Conservation (phyloP, 2,329 filamentous ascomycete species). For the Calonectria henricotiae region DNA sequence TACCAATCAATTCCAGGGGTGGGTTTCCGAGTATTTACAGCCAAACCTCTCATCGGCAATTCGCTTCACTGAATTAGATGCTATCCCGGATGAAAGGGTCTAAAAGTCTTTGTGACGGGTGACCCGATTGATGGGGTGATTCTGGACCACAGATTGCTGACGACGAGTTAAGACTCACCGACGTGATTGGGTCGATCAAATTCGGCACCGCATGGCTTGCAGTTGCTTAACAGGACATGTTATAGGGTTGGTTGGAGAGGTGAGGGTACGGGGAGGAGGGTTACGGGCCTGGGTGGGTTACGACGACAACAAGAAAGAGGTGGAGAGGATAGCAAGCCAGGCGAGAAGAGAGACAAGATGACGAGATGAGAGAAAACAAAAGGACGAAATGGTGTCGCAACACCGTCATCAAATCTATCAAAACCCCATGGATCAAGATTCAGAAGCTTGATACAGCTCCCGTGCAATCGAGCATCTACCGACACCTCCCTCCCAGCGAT, state of each 20-base stretch:
- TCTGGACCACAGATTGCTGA: constrained; percentile 22
- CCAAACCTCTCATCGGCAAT: constrained; percentile 18
- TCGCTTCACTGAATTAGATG: constrained; percentile 9
- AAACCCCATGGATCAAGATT: constrained; percentile 20
- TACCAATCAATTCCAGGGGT: constrained; percentile 31
- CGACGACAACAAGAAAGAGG: constrained; percentile 1
- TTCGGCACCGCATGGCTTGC: constrained; percentile 29
- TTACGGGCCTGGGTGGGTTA: constrained; percentile 4
- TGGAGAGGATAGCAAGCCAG: neutral
- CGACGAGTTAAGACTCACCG: neutral
- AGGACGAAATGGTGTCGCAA: constrained; percentile 4
- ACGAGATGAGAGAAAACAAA: constrained; percentile 26
- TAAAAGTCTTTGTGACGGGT: constrained; percentile 1
- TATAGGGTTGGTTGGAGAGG: constrained; percentile 31
- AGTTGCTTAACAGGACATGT: constrained; percentile 26
- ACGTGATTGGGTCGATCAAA: constrained; percentile 36
- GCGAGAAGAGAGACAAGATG: constrained; percentile 30
- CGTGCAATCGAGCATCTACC: constrained; percentile 31
- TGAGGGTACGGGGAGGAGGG: constrained; percentile 13
- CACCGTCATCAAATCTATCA: neutral
- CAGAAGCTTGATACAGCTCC: constrained; percentile 13
- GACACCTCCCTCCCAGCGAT: constrained; percentile 17
- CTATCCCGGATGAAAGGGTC: constrained; percentile 1
- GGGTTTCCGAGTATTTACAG: constrained; percentile 8
- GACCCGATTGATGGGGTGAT: constrained; percentile 37